These are phyloP conservation scores for Calycina herbarum DNA, from an alignment of 2,329 filamentous ascomycete genomes.

Conservation along the genomic window DNA sequence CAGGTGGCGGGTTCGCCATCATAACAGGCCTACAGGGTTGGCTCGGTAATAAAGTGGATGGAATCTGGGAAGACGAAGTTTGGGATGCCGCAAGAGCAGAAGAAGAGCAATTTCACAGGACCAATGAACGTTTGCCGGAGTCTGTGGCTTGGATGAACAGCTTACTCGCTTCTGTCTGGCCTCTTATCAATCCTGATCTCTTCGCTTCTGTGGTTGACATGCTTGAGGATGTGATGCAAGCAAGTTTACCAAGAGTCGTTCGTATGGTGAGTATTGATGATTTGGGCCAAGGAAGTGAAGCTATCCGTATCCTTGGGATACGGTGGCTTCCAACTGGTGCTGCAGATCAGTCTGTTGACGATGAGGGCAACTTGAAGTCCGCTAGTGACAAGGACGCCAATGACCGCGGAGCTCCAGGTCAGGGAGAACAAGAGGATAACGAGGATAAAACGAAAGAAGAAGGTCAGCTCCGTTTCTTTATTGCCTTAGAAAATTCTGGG, in stretches of 20 bases:
- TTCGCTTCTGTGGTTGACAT: conserved; percentile 69
- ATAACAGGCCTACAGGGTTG: conserved; percentile 51
- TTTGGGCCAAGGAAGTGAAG: conserved; percentile 72
- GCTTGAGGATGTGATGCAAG: conserved; percentile 79
- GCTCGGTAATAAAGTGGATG: conserved; percentile 60
- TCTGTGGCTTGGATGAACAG: conserved; percentile 73
- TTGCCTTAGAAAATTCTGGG: no score
- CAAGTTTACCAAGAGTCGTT: conserved; percentile 66
- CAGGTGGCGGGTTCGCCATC: conserved; percentile 33
- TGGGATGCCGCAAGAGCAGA: conserved; percentile 64
- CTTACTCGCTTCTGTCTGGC: conserved; percentile 67
- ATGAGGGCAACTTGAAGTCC: conserved; percentile 54
- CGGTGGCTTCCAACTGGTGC: conserved; percentile 72
- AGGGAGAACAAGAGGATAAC: conserved; percentile 34
- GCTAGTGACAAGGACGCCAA: conserved; percentile 44
- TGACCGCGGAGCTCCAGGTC: conserved; percentile 50
- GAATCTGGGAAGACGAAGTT: conserved; percentile 66
- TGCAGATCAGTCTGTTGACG: conserved; percentile 59
- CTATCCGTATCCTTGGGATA: conserved; percentile 68
- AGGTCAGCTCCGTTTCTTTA: conserved; percentile 24
- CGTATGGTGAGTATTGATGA: conserved; percentile 77
- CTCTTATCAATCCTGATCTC: conserved; percentile 72
- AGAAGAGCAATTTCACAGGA: conserved; percentile 43
- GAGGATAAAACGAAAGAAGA: conserved; percentile 38
- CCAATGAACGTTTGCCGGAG: conserved; percentile 24